phyloP scores from a whole-genome alignment of 2,329 filamentous ascomycete genomes.

The Pseudonectria buxi region DNA sequence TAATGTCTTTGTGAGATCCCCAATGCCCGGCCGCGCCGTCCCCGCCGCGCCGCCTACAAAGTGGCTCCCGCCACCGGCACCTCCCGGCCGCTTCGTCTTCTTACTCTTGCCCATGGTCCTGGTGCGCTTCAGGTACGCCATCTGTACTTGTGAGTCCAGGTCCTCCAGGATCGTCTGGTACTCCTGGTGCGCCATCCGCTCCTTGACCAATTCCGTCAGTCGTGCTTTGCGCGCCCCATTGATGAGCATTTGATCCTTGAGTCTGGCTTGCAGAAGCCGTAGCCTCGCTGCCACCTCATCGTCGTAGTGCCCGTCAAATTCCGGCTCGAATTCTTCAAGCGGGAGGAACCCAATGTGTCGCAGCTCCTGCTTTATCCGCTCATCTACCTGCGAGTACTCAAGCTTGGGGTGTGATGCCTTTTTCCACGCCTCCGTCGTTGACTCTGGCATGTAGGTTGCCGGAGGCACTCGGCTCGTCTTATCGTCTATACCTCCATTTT shows the following conservation, averaged over 20 bases:
- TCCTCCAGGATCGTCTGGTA: conserved; percentile 96
- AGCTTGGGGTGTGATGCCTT: conserved; percentile 67
- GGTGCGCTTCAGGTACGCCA: conserved; percentile 91
- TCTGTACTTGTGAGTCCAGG: conserved; percentile 88
- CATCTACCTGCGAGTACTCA: conserved; percentile 81
- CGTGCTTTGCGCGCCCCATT: conserved; percentile 89
- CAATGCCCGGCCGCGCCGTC: conserved; percentile 71
- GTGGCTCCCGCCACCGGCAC: conserved; percentile 66
- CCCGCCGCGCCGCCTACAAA: conserved; percentile 51
- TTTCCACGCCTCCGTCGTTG: conserved; percentile 69
- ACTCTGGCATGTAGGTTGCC: conserved; percentile 74
- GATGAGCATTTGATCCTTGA: conserved; percentile 75
- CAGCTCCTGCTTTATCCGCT: conserved; percentile 85
- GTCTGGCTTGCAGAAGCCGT: conserved; percentile 72
- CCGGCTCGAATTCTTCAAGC: conserved; percentile 55
- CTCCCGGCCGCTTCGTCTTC: conserved; percentile 76
- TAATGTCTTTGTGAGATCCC: conserved; percentile 81
- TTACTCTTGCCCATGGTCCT: conserved; percentile 91
- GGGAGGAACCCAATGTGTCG: conserved; percentile 84
- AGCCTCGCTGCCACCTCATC: conserved; percentile 90
- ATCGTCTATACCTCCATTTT: conserved; percentile 28
- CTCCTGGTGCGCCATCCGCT: conserved; percentile 93
- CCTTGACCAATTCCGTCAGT: conserved; percentile 78
- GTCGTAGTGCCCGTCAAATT: conserved; percentile 86
- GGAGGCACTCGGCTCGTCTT: conserved; percentile 47